These are phyloP conservation scores for Pseudogymnoascus sp. DNA, from an alignment of 2,329 filamentous ascomycete species.

Conservation along the genomic window DNA sequence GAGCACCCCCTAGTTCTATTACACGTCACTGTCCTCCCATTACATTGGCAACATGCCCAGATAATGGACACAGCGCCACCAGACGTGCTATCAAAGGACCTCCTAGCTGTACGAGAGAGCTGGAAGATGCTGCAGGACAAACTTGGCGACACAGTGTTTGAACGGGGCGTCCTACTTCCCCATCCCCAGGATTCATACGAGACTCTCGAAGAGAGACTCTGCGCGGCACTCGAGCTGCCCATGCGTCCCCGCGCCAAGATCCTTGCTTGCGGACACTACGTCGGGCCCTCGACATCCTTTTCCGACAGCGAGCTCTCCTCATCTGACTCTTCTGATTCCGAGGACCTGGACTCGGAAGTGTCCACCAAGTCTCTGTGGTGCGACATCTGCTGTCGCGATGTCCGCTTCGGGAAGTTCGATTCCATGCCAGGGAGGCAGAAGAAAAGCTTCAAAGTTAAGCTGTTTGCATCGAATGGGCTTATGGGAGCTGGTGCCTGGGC, in stretches of 20 bases:
- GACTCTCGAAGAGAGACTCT: constrained; percentile 66
- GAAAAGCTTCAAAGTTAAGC: constrained; percentile 65
- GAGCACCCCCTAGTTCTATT: constrained; percentile 66
- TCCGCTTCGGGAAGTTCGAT: constrained; percentile 23
- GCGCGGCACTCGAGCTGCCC: constrained; percentile 68
- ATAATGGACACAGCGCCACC: constrained; percentile 41
- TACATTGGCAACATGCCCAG: constrained; percentile 57
- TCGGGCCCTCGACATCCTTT: constrained; percentile 49
- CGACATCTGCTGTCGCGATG: constrained; percentile 27
- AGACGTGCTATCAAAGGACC: constrained; percentile 37
- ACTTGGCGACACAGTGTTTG: constrained; percentile 63
- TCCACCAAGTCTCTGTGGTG: constrained; percentile 21
- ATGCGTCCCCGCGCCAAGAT: constrained; percentile 58
- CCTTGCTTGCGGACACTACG: constrained; percentile 69
- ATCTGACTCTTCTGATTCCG: constrained; percentile 22
- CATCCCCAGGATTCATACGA: constrained; percentile 78
- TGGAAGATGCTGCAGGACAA: constrained; percentile 64
- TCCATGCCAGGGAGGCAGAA: constrained; percentile 15
- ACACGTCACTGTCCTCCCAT: constrained; percentile 68
- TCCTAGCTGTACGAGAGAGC: constrained; percentile 50
- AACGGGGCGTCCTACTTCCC: constrained; percentile 66
- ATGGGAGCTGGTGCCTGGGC: constrained; percentile 90
- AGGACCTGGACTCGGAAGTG: constrained; percentile 12
- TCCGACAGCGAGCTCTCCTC: constrained; percentile 19
- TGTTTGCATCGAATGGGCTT: constrained; percentile 90